Evolutionary conservation across 768 basidiomycete species (phyloP), one percentile per base, ranked within the genome.

Genomic region (Amanita phalloides): DNA sequence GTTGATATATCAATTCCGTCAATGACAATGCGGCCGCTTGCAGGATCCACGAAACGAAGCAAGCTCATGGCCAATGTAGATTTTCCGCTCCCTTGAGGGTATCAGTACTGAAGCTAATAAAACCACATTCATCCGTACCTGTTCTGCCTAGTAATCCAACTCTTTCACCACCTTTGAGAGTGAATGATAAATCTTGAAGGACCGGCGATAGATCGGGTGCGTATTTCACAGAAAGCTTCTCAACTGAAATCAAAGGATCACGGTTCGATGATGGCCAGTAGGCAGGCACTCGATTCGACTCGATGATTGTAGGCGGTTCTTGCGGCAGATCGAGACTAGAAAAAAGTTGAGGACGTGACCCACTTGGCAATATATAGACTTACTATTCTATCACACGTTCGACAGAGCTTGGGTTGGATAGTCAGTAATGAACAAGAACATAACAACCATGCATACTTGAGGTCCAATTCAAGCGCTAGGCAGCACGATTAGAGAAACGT

Each of bases 331-430:
- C 79, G 23, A 95, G 67, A 56, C 72, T 74, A 32, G 9, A 37
- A 6, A 38, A 36, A 42, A 32, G 49, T 10, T 33, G 4, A 41
- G 23, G 35, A 8, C 3, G 23, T 20, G 9, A 45, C 14, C 10
- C 3, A 21, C 6, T 43, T 3, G 10, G 32, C 13, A 32, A 35
- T 14, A 1, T n/a, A 25, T 10, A 20, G 17, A 56, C 70, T 57
- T 53, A 79, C 70, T 94, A 95, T 71, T 95, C 92, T 6, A 90
- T 81, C 11, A 94, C 76, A 53, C 93, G 86, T 64, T 97, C 92
- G 4, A 95, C 90, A 10, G 89, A 86, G 69, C 87, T 90, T 48
- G 4, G 11, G 3, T 44, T 41, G 13, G 14, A 21, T 10, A 55
- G 17, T 47, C 45, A 61, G 33, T 53, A 56, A 43, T 47, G 17